phyloP scores from a whole-genome alignment of 1,284 basidiomycete genomes.

The Cronartium ribicola region DNA sequence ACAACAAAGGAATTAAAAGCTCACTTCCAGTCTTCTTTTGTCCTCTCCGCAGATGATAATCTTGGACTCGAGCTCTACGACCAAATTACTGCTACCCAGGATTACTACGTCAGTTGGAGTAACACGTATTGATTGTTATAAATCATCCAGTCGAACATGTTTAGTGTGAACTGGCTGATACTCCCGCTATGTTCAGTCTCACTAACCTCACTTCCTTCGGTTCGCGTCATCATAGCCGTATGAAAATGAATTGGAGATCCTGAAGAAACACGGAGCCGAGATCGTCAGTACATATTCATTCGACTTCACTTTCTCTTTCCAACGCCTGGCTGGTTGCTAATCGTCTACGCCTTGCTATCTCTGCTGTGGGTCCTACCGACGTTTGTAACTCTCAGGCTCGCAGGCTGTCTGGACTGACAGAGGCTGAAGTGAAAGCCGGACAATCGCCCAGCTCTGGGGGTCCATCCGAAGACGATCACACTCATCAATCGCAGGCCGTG shows the following conservation, averaged over 20 bases:
- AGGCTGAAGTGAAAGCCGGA: not conserved
- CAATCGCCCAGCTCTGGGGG: not conserved
- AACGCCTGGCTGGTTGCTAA: not conserved
- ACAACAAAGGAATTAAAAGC: not conserved
- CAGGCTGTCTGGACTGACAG: slow-evolving; percentile 7
- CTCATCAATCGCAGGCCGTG: not conserved
- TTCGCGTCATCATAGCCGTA: slow-evolving; percentile 17
- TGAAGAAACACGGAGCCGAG: slow-evolving; percentile 18
- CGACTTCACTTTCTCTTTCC: not conserved
- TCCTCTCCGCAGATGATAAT: slow-evolving; percentile 20
- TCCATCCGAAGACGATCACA: not conserved
- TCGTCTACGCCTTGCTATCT: not conserved
- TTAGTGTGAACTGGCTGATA: not conserved
- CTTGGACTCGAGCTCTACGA: slow-evolving; percentile 33
- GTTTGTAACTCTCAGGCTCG: not conserved
- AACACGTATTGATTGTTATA: not conserved
- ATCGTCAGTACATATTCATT: slow-evolving; percentile 18
- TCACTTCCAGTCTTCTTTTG: not conserved
- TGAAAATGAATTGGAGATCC: slow-evolving; percentile 34
- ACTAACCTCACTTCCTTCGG: not conserved
- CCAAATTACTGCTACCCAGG: slow-evolving; percentile 27
- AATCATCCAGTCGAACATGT: not conserved
- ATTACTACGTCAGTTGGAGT: slow-evolving; percentile 32
- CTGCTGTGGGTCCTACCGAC: not conserved
- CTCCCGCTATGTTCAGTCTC: not conserved